A percentile compares a stretch with the other conserved stretches of the same genome.
Evolutionary conservation across 345 rosid species (phyloP).

Genomic region (Geranium brycei): DNA sequence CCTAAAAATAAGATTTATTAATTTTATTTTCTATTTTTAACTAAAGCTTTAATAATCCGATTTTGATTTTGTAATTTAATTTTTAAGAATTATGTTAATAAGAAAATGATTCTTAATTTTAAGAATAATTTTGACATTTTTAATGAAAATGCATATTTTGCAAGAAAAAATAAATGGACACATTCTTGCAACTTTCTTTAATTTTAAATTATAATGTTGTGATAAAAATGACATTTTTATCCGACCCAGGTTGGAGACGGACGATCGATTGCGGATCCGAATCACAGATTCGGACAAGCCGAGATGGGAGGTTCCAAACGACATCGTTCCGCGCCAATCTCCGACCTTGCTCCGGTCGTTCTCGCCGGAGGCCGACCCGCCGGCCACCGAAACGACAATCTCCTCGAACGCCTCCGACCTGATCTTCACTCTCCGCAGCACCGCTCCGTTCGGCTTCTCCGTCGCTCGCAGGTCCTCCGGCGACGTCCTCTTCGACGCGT

Average conservation of each 20-base stretch:
- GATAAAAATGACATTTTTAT: too few species aligned
- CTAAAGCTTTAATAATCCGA: too few species aligned
- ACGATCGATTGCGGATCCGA: conserved; percentile 40
- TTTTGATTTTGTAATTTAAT: too few species aligned
- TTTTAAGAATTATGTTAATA: too few species aligned
- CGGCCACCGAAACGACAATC: background rate
- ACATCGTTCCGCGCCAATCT: conserved; percentile 30
- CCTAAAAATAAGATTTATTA: too few species aligned
- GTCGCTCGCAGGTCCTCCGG: conserved; percentile 46
- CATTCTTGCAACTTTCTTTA: too few species aligned
- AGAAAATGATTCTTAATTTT: too few species aligned
- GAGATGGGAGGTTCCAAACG: conserved; percentile 55
- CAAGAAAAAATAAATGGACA: too few species aligned
- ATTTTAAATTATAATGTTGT: too few species aligned
- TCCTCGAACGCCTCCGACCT: conserved; percentile 36
- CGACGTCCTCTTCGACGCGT: conserved; percentile 46
- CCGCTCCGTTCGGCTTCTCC: conserved; percentile 51
- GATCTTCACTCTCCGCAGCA: conserved; percentile 38
- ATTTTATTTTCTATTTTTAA: too few species aligned
- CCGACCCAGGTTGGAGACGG: conserved; percentile 30
- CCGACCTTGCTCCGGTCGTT: conserved; percentile 6
- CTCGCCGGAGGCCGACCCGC: background rate
- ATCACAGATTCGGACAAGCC: conserved; percentile 28
- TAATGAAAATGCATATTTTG: too few species aligned
- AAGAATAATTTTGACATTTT: too few species aligned